Conservation (phyloP, 768 basidiomycete genomes). For the Boletus insuetus region DNA sequence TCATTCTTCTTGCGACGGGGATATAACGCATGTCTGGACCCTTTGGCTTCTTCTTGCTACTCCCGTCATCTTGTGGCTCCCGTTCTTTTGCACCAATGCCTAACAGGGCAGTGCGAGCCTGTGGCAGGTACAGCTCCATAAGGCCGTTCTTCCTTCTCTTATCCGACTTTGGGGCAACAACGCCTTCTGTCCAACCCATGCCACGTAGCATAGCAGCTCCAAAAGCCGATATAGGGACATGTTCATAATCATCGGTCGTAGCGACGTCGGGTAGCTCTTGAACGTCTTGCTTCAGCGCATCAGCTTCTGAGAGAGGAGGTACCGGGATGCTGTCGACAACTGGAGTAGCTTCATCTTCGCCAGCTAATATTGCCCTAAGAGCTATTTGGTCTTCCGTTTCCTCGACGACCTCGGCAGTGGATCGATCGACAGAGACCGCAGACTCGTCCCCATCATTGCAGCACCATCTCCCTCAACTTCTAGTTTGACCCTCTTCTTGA, state of each 20-base stretch:
- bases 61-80: constrained; percentile 69
- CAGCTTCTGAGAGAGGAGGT: constrained; percentile 66
- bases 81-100: constrained; percentile 94
- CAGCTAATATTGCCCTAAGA: constrained; percentile 72
- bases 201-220: constrained; percentile 91
- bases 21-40: constrained; percentile 73
- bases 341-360: constrained; percentile 36
- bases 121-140: constrained; percentile 79
- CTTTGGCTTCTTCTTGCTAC: constrained; percentile 46
- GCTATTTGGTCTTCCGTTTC: constrained; percentile 80
- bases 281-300: constrained; percentile 84
- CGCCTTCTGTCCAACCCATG: constrained; percentile 94
- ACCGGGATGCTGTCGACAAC: constrained; percentile 62
- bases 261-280: constrained; percentile 73
- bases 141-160: constrained; percentile 53
- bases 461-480: constrained; percentile 32
- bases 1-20: constrained; percentile 75
- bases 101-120: constrained; percentile 77
- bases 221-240: constrained; percentile 89
- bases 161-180: constrained; percentile 58
- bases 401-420: constrained; percentile 35
- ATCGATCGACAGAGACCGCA: constrained; percentile 6
- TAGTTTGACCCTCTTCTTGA: constrained; percentile 34
- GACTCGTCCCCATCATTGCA: not conserved
- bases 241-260: constrained; percentile 81